A percentile compares a stretch with the other conserved stretches of the same genome.
Evolutionary conservation across 306 rosid genomes (phyloP).

Genomic region (Senna siamea): DNA sequence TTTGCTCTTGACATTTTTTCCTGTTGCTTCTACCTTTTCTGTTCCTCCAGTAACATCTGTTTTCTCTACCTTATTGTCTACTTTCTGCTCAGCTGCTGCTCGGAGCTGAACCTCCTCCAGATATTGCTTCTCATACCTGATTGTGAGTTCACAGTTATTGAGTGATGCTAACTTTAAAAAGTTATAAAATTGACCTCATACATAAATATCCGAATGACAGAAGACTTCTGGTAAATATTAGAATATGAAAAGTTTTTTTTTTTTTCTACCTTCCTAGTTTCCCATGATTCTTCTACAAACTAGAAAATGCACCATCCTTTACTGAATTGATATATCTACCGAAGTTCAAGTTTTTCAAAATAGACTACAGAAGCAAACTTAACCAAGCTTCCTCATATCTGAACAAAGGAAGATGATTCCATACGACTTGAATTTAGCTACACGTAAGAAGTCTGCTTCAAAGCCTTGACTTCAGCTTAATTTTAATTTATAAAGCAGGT

Average conservation of each 20-base stretch:
- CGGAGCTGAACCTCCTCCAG: conserved; percentile 79
- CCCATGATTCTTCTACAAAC: background rate
- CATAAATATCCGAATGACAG: background rate
- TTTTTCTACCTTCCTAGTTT: background rate
- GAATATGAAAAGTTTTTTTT: background rate
- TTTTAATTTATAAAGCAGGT: background rate
- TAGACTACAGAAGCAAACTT: background rate
- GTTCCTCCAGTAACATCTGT: conserved; percentile 51
- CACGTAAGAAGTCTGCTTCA: conserved; percentile 5
- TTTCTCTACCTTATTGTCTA: conserved; percentile 53
- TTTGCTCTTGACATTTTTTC: conserved; percentile 43
- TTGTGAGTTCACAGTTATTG: conserved; percentile 33
- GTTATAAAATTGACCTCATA: conserved; percentile 1
- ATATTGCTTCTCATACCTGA: conserved; percentile 72
- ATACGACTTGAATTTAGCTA: background rate
- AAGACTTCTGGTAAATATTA: conserved; percentile 16
- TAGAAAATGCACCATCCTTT: background rate
- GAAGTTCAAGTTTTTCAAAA: background rate
- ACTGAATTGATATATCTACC: background rate
- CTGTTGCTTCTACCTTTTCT: conserved; percentile 57
- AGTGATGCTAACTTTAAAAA: conserved; percentile 18
- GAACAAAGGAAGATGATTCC: too few relatives aligned
- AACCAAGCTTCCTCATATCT: background rate
- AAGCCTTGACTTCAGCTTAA: background rate
- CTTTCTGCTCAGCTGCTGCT: conserved; percentile 64